These are phyloP conservation scores for Rhynchospora breviuscula DNA, from an alignment of 176 grass and related monocot species.

Conservation along the genomic window DNA sequence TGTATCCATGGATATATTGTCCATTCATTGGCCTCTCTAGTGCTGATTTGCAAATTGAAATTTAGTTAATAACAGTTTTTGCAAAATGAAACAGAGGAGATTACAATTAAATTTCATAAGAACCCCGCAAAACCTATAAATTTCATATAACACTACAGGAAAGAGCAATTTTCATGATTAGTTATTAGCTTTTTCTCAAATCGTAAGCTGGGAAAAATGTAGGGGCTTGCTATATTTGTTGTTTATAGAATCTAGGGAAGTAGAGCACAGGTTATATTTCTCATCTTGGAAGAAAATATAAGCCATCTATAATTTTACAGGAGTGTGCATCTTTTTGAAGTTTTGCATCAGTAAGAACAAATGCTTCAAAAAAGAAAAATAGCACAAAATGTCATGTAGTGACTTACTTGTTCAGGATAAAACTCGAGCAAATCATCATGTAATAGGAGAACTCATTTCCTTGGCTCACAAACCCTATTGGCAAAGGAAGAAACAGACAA, in stretches of 20 bases:
- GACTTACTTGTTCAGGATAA: slow-evolving; percentile 93
- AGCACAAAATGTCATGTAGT: neutral
- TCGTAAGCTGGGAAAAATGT: neutral
- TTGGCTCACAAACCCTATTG: slow-evolving; percentile 88
- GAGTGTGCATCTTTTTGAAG: neutral
- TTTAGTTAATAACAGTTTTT: neutral
- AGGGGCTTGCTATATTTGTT: neutral
- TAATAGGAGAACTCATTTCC: slow-evolving; percentile 99
- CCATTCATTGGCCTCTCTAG: slow-evolving; percentile 69
- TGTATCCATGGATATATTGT: slow-evolving; percentile 99
- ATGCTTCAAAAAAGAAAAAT: neutral
- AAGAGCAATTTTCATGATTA: slow-evolving; percentile 15
- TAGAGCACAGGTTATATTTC: neutral
- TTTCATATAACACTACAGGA: slow-evolving; percentile 5
- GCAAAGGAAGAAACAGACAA: slow-evolving; percentile 8
- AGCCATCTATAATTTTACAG: neutral
- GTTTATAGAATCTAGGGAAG: neutral
- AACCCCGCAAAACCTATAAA: neutral
- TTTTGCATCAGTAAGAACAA: neutral
- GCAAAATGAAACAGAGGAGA: neutral
- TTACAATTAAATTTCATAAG: neutral
- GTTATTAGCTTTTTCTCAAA: neutral
- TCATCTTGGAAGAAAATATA: neutral
- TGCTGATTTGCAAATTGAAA: slow-evolving; percentile 34
- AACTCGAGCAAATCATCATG: slow-evolving; percentile 98